Percentiles rank a stretch among this genome's conserved stretches.
Evolutionary conservation across 805 yeast species (phyloP).

Genomic region (Yamadazyma sp.): DNA sequence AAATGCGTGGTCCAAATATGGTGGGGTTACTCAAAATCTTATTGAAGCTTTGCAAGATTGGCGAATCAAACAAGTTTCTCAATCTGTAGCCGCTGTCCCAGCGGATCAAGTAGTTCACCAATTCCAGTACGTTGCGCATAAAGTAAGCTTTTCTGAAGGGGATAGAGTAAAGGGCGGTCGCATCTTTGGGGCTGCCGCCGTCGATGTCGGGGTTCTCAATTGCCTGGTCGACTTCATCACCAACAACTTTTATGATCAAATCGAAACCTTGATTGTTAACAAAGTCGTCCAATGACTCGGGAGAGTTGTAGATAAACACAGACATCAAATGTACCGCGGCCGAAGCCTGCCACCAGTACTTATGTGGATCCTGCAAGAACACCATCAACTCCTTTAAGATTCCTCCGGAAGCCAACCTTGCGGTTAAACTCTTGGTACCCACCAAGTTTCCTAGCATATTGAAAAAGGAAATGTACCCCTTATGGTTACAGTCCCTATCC

Average conservation of each 20-base stretch:
- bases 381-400: conserved; percentile 63
- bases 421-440: conserved; percentile 53
- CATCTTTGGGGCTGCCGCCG: conserved; percentile 55
- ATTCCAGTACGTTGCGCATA: conserved; percentile 52
- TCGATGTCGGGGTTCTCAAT: conserved; percentile 56
- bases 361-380: conserved; percentile 53
- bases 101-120: conserved; percentile 61
- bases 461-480: conserved; percentile 56
- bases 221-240: conserved; percentile 65
- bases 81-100: conserved; percentile 82
- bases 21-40: conserved; percentile 54
- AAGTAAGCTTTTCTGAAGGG: conserved; percentile 59
- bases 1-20: conserved; percentile 65
- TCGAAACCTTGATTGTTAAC: conserved; percentile 66
- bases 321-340: conserved; percentile 64
- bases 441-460: conserved; percentile 62
- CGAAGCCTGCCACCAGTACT: conserved; percentile 55
- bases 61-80: conserved; percentile 83
- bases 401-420: conserved; percentile 72
- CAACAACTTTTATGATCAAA: conserved; percentile 56
- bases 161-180: conserved; percentile 51
- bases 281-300: conserved; percentile 60
- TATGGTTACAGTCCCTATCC: conserved; percentile 28
- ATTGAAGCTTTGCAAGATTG: conserved; percentile 62
- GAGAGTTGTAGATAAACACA: conserved; percentile 39